Conservation (phyloP, 768 basidiomycete genomes). For the Gelatoporia subvermispora region DNA sequence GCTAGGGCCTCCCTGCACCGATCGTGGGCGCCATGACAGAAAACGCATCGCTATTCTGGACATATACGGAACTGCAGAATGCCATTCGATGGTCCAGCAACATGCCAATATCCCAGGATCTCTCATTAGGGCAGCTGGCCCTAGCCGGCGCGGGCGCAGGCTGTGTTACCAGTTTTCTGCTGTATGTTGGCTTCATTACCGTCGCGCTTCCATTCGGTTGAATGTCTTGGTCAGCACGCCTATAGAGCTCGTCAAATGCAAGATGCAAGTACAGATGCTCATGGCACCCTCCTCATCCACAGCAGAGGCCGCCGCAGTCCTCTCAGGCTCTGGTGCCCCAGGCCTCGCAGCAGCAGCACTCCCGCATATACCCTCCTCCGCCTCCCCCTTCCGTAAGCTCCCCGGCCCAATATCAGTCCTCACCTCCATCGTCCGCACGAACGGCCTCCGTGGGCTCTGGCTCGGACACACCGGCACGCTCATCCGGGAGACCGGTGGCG, state of each 20-base stretch:
- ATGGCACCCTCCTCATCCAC: conserved; percentile 24
- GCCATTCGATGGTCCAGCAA: conserved; percentile 42
- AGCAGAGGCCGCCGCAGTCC: conserved; percentile 12
- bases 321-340: conserved; percentile 14
- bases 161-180: conserved; percentile 75
- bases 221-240: conserved; percentile 57
- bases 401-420: conserved; percentile 76
- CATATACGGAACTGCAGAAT: conserved; percentile 75
- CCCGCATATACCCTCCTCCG: conserved; percentile 15
- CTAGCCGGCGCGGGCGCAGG: conserved; percentile 88
- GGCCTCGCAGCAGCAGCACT: conserved; percentile 9
- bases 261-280: conserved; percentile 96
- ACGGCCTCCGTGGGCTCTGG: conserved; percentile 89
- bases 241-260: conserved; percentile 93
- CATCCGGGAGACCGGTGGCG: conserved; percentile 89
- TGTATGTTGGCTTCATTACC: conserved; percentile 45
- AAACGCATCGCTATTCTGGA: conserved; percentile 83
- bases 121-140: conserved; percentile 65
- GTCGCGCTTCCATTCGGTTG: not conserved
- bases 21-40: conserved; percentile 90
- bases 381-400: conserved; percentile 32
- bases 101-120: conserved; percentile 31
- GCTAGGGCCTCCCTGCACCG: conserved; percentile 81
- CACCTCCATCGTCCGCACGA: conserved; percentile 51
- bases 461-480: conserved; percentile 92